Evolutionary conservation across 768 basidiomycete genomes (phyloP).

Genomic region (Stropharia rugosoannulata): DNA sequence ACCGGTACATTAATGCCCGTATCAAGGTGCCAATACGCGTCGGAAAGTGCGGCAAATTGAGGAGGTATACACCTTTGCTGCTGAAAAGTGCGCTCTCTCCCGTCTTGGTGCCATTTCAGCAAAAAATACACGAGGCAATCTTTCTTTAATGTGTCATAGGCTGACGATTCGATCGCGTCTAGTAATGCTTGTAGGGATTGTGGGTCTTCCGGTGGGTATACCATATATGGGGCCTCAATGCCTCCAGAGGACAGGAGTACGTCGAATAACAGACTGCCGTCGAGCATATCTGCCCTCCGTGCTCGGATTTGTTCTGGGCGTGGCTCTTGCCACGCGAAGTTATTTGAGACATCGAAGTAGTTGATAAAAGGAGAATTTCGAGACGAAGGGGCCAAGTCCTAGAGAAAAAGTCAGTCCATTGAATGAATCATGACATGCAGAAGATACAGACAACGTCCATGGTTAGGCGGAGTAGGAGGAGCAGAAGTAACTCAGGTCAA

Average conservation of each 20-base stretch:
- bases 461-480: not conserved
- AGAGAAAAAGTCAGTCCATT: not conserved
- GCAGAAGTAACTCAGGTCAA: not conserved
- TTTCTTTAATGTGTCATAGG: constrained; percentile 76
- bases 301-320: constrained; percentile 57
- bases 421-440: not conserved
- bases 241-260: constrained; percentile 67
- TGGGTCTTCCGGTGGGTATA: constrained; percentile 69
- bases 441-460: constrained; percentile 24
- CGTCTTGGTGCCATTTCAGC: constrained; percentile 76
- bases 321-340: constrained; percentile 61
- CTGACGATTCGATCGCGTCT: constrained; percentile 55
- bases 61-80: constrained; percentile 64
- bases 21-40: constrained; percentile 86
- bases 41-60: constrained; percentile 72
- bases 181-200: constrained; percentile 56
- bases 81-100: constrained; percentile 51
- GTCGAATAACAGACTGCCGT: constrained; percentile 66
- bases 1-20: constrained; percentile 64
- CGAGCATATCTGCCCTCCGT: constrained; percentile 59
- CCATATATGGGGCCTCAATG: constrained; percentile 52
- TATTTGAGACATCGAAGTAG: constrained; percentile 53
- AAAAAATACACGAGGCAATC: constrained; percentile 81
- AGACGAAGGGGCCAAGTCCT: constrained; percentile 21
- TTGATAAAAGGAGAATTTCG: constrained; percentile 22